These are phyloP conservation scores for Pichia sp. DNA, from an alignment of 1,139 yeast genomes.

Conservation along the genomic window DNA sequence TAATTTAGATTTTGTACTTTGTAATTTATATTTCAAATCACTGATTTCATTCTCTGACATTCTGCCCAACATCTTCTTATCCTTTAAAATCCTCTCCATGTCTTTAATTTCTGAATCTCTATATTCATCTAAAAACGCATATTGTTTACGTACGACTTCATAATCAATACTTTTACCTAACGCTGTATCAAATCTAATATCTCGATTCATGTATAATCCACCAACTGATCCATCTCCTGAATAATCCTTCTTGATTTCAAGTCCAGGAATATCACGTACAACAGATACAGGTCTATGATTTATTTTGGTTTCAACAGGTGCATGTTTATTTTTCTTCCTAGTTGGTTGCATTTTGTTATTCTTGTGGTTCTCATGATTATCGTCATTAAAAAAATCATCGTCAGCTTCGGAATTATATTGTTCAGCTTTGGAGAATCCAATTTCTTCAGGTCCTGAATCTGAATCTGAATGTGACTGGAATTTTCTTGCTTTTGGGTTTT, in stretches of 20 bases:
- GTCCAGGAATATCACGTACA: conserved; percentile 71
- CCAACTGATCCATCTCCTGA: conserved; percentile 12
- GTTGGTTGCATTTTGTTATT: conserved; percentile 14
- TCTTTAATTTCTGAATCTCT: conserved; percentile 63
- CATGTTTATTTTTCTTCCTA: conserved; percentile 50
- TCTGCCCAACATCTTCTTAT: conserved; percentile 42
- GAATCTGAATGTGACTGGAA: conserved; percentile 3
- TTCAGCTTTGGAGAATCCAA: conserved; percentile 8
- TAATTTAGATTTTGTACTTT: conserved; percentile 64
- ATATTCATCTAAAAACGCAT: conserved; percentile 80
- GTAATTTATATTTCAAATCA: conserved; percentile 47
- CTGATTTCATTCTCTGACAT: conserved; percentile 44
- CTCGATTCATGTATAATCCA: conserved; percentile 44
- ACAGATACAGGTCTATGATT: conserved; percentile 63
- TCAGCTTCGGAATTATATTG: conserved; percentile 24
- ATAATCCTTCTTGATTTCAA: conserved; percentile 34
- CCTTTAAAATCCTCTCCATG: conserved; percentile 50
- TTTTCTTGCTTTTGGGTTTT: too few relatives aligned
- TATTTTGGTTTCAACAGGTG: conserved; percentile 63
- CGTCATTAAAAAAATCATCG: conserved; percentile 1
- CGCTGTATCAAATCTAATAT: conserved; percentile 85
- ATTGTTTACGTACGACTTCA: conserved; percentile 59
- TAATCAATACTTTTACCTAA: conserved; percentile 71
- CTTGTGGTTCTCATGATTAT: neutral
- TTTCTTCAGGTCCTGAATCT: conserved; percentile 19